A percentile compares a stretch with the other conserved stretches of the same genome.
phyloP scores from a whole-genome alignment of 257 asterid species.

The Ilex aquifolium region DNA sequence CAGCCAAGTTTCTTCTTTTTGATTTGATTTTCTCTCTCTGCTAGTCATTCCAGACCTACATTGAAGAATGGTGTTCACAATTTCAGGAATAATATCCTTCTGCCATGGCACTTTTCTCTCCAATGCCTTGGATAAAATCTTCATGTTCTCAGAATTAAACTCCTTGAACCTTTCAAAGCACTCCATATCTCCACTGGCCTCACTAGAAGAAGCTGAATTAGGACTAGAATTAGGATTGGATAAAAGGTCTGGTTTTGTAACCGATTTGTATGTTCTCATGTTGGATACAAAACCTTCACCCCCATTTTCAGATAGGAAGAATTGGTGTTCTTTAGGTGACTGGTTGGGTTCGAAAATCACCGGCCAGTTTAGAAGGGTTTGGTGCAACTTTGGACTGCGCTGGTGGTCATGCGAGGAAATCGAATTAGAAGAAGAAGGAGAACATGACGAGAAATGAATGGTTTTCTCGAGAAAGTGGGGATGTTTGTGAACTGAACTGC shows the following conservation, averaged over 20 bases:
- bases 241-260: slow-evolving; percentile 56
- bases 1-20: slow-evolving; percentile 54
- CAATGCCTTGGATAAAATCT: slow-evolving; percentile 41
- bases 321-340: slow-evolving; percentile 32
- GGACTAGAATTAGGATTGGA: slow-evolving; percentile 96
- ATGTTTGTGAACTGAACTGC: slow-evolving; percentile 61
- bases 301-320: slow-evolving; percentile 28
- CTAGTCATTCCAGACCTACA: slow-evolving; percentile 46
- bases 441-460: slow-evolving; percentile 37
- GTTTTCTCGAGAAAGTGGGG: slow-evolving; percentile 61
- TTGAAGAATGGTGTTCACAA: slow-evolving; percentile 43
- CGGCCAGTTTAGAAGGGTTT: slow-evolving; percentile 45
- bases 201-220: slow-evolving; percentile 93
- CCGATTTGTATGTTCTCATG: neutral
- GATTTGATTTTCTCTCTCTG: slow-evolving; percentile 5
- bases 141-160: slow-evolving; percentile 32
- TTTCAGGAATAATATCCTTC: slow-evolving; percentile 38
- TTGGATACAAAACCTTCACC: slow-evolving; percentile 32
- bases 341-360: slow-evolving; percentile 30
- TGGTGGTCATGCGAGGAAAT: slow-evolving; percentile 51
- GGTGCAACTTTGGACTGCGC: slow-evolving; percentile 29
- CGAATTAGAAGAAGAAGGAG: slow-evolving; percentile 74
- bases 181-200: slow-evolving; percentile 54
- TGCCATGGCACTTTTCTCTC: slow-evolving; percentile 67
- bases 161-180: slow-evolving; percentile 28